Conservation (phyloP, 2,329 filamentous ascomycete genomes). For the Neofusicoccum ribis region DNA sequence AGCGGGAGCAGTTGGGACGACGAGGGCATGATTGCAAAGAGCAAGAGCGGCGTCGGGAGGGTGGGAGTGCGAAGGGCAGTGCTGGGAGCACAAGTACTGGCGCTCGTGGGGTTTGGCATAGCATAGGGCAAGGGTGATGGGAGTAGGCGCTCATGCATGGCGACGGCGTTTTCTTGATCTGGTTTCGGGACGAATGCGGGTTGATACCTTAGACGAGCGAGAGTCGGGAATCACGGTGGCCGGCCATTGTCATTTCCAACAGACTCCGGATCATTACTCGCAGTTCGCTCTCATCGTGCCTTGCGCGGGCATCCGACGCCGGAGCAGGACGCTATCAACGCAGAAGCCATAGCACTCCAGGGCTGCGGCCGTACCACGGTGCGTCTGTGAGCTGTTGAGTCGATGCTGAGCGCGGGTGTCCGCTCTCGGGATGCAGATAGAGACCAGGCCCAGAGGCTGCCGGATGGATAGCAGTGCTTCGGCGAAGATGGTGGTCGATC, state of each 20-base stretch:
- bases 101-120: not conserved
- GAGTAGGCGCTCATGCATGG: not conserved
- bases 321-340: not conserved
- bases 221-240: no score
- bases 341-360: no score
- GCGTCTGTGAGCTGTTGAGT: no score
- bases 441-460: no score
- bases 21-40: slow-evolving; percentile 5
- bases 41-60: not conserved
- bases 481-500: not conserved
- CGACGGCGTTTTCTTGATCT: not conserved
- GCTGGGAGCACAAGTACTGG: not conserved
- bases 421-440: not conserved
- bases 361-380: no score
- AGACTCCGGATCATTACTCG: no score
- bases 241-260: no score
- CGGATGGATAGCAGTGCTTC: not conserved
- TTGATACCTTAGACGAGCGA: no score
- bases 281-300: no score
- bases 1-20: slow-evolving; percentile 4
- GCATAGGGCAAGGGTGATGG: not conserved
- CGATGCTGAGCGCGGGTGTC: not conserved
- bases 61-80: not conserved
- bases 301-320: not conserved
- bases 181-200: not conserved